Percentiles rank a stretch among this genome's conserved stretches.
Evolutionary conservation across 352 stramenopile genomes (phyloP).

Genomic region (Globisporangium polare): DNA sequence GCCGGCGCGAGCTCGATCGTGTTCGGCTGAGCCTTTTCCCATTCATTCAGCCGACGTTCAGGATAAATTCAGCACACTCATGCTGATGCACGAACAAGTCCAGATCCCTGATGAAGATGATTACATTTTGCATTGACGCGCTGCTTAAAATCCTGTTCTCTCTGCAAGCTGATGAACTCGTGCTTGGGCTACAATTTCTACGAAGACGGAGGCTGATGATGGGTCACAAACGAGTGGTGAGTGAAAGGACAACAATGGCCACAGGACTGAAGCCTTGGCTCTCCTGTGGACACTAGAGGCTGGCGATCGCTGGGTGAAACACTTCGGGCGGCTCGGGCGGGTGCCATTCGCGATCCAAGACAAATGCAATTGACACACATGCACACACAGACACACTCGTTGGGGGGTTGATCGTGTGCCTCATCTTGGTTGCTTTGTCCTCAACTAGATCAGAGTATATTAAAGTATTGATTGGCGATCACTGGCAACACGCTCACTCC

Average conservation of each 20-base stretch:
- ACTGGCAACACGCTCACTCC: slow-evolving; percentile 15
- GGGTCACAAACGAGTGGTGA: background rate
- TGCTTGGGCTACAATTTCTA: background rate
- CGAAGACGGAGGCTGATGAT: background rate
- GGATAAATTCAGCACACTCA: background rate
- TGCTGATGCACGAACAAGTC: background rate
- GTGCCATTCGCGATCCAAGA: background rate
- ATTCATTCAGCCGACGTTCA: background rate
- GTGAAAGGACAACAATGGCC: background rate
- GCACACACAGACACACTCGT: slow-evolving; percentile 1
- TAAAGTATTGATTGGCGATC: slow-evolving; percentile 27
- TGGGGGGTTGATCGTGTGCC: slow-evolving; percentile 13
- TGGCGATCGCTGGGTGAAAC: background rate
- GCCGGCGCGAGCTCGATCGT: slow-evolving; percentile 78
- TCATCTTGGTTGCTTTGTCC: slow-evolving; percentile 22
- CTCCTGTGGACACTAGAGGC: background rate
- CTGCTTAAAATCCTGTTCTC: background rate
- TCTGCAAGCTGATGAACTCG: background rate
- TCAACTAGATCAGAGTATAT: slow-evolving; percentile 29
- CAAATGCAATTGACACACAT: background rate
- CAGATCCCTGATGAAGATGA: background rate
- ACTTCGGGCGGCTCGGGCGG: background rate
- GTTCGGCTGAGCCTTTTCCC: slow-evolving; percentile 48
- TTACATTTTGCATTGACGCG: background rate
- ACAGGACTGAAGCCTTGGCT: too few relatives aligned